Evolutionary conservation across 768 basidiomycete genomes (phyloP), one percentile per base, ranked within the genome.

Genomic region (Mycena belliarum): DNA sequence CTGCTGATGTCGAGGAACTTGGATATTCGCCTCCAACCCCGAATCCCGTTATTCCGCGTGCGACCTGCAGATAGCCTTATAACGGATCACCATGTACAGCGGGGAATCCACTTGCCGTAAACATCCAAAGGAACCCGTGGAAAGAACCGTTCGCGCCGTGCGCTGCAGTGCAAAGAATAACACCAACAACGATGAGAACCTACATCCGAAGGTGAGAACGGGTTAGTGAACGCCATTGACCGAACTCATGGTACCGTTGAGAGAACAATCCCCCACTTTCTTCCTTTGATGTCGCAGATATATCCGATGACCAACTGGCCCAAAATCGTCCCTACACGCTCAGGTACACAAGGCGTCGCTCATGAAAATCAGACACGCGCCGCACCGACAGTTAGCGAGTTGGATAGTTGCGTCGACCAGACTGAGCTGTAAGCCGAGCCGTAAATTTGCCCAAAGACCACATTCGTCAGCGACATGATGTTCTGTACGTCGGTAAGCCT

Each of bases 21-120:
- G 89, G 88, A 69, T 91, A 91, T 73, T 91, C 88, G 24, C 88
- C 88, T 33, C 88, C 88, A 14, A 88, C 87, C 57, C 88, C 88
- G 79, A 86, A 52, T 20, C 87, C 87, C 24, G 86, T 87, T 32
- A 89, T 77, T 40, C 89, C 89, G 55, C 88, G 73, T 23, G 49
- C 49, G 23, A 47, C 20, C 48, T 50, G 21, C 12, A 15, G 41
- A 43, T 28, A 48, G 35, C 21, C 32, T 16, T 20, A 46, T 20
- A 32, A 6, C 23, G 4, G 18, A 42, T 23, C 14, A 24, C 23
- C 20, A 14, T 3, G 28, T 9, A 12, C 12, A 43, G n/a, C 52
- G 65, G 16, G 88, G 84, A 60, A 89, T 69, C 0, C 10, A n/a
- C 49, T 43, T 26, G 21, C 59, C 18, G 88, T 89, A 65, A 91